Percentiles rank a stretch among this genome's conserved stretches.
Evolutionary conservation across 257 asterid species (phyloP).

Genomic region (Parsonsia alboflavescens): DNA sequence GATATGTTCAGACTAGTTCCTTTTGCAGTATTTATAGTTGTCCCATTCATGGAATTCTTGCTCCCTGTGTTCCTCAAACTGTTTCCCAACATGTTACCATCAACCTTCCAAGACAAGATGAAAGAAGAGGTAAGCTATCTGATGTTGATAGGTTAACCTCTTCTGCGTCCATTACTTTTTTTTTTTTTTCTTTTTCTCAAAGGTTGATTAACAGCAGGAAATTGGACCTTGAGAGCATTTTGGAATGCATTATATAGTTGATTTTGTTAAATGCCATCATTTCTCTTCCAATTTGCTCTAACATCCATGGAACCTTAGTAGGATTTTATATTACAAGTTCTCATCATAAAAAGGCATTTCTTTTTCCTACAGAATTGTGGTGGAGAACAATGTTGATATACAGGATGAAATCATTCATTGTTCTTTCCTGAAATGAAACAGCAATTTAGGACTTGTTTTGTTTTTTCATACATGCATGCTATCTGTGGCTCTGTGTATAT

Average conservation of each 20-base stretch:
- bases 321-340: too few species aligned
- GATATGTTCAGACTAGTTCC: slow-evolving; percentile 96
- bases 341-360: too few species aligned
- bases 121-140: slow-evolving; percentile 66
- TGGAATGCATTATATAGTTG: background rate
- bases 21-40: slow-evolving; percentile 74
- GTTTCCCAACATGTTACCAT: slow-evolving; percentile 89
- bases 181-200: background rate
- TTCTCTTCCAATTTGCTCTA: too few species aligned
- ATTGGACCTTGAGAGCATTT: background rate
- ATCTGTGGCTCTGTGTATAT: too few species aligned
- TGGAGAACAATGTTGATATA: too few species aligned
- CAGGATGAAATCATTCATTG: too few species aligned
- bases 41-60: slow-evolving; percentile 90
- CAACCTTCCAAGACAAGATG: slow-evolving; percentile 95
- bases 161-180: background rate
- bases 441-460: too few species aligned
- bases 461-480: too few species aligned
- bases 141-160: background rate
- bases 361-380: too few species aligned
- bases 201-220: background rate
- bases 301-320: too few species aligned
- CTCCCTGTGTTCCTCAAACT: slow-evolving; percentile 79
- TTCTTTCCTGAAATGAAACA: too few species aligned
- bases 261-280: too few species aligned